Conservation (phyloP, 148 eudicot species). For the Rhododendron kiyosumense region DNA sequence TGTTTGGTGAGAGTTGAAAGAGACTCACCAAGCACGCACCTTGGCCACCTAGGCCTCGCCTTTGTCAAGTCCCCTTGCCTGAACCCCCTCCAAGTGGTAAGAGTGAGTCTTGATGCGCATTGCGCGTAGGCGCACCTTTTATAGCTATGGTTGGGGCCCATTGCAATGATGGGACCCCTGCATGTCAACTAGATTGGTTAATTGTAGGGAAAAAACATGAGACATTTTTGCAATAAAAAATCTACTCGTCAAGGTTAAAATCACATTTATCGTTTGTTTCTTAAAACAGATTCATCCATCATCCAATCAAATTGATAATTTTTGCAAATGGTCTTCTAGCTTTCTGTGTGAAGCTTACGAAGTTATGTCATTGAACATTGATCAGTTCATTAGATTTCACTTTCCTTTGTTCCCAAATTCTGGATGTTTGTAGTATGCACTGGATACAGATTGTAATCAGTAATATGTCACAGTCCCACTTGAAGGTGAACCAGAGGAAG, state of each 20-base stretch:
- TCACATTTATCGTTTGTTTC: too few species aligned
- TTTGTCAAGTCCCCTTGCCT: background rate
- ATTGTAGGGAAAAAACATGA: background rate
- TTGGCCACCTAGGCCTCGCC: background rate
- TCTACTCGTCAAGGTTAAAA: too few species aligned
- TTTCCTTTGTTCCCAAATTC: background rate
- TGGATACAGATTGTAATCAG: too few species aligned
- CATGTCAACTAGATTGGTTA: background rate
- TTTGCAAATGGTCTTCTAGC: background rate
- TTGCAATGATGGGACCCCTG: background rate
- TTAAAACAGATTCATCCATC: background rate
- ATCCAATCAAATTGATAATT: background rate
- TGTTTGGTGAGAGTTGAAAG: background rate
- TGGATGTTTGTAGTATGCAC: background rate
- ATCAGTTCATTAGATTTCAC: too few species aligned
- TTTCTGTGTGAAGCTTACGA: background rate
- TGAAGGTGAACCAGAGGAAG: slow-evolving; percentile 49
- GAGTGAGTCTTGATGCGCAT: background rate
- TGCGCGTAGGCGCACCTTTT: background rate
- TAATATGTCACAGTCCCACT: background rate
- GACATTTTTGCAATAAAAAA: too few species aligned
- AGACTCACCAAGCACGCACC: background rate
- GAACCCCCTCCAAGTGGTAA: background rate
- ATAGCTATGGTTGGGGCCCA: background rate
- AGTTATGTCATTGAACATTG: background rate